Conservation (phyloP, 306 rosid species). For the Vicia faba region DNA sequence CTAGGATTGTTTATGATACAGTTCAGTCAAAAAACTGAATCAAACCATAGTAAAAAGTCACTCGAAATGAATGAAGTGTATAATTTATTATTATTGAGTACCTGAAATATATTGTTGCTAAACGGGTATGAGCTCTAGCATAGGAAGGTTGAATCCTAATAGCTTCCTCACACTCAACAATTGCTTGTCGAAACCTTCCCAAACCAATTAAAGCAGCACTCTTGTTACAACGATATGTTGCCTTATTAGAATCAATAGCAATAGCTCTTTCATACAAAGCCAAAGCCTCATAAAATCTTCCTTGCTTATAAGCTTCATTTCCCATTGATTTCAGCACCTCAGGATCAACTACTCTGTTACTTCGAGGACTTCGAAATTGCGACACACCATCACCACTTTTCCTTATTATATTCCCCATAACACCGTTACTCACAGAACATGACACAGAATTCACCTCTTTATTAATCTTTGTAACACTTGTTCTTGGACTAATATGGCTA, state of each 20-base stretch:
- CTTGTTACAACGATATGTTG: constrained; percentile 76
- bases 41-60: too few relatives aligned
- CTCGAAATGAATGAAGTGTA: neutral
- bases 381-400: constrained; percentile 52
- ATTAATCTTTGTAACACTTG: constrained; percentile 31
- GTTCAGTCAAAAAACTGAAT: too few relatives aligned
- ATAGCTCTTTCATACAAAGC: constrained; percentile 73
- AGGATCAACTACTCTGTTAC: constrained; percentile 54
- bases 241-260: constrained; percentile 65
- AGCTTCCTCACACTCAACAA: constrained; percentile 74
- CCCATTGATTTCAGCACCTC: constrained; percentile 81
- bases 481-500: constrained; percentile 49
- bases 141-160: constrained; percentile 72
- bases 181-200: constrained; percentile 61
- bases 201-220: constrained; percentile 81
- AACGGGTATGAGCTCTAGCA: constrained; percentile 82
- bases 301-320: constrained; percentile 76
- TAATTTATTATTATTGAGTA: constrained; percentile 28
- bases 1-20: too few relatives aligned
- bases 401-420: constrained; percentile 83
- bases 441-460: constrained; percentile 39
- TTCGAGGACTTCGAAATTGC: constrained; percentile 45
- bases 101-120: constrained; percentile 87
- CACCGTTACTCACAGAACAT: constrained; percentile 33
- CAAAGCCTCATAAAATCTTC: constrained; percentile 74